Conservation (phyloP, 768 basidiomycete species). For the Amanita fuliginea region DNA sequence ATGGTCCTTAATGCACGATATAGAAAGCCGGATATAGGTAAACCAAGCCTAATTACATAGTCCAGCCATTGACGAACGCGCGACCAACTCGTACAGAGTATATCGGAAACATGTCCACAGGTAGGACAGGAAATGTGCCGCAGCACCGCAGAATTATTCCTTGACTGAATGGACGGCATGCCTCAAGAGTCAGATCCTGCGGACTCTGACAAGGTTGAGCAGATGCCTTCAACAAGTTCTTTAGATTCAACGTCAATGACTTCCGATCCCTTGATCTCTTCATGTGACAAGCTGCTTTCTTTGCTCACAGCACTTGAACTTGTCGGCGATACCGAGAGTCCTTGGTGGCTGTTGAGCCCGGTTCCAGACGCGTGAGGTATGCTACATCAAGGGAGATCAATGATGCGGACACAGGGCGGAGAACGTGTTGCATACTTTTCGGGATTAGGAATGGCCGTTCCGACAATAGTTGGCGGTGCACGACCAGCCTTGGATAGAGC, state of each 20-base stretch:
- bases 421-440: constrained; percentile 60
- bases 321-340: constrained; percentile 66
- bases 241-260: not conserved
- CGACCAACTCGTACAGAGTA: not conserved
- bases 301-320: constrained; percentile 56
- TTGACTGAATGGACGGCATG: not conserved
- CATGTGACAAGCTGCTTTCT: constrained; percentile 42
- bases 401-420: constrained; percentile 9
- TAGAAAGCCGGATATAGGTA: constrained; percentile 1
- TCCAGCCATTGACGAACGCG: not conserved
- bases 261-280: constrained; percentile 19
- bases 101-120: constrained; percentile 2
- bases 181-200: not conserved
- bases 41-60: constrained; percentile 3
- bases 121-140: not conserved
- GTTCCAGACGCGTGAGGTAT: constrained; percentile 77
- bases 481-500: constrained; percentile 93
- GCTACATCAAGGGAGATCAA: constrained; percentile 27
- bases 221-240: not conserved
- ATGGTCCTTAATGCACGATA: constrained; percentile 3
- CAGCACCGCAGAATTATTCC: not conserved
- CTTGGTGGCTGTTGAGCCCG: constrained; percentile 38
- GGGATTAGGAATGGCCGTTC: constrained; percentile 96
- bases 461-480: constrained; percentile 78
- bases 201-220: not conserved